Percentiles rank a stretch among this genome's conserved stretches.
Conservation (phyloP, 768 basidiomycete genomes). For the Termitomyces heimii region DNA sequence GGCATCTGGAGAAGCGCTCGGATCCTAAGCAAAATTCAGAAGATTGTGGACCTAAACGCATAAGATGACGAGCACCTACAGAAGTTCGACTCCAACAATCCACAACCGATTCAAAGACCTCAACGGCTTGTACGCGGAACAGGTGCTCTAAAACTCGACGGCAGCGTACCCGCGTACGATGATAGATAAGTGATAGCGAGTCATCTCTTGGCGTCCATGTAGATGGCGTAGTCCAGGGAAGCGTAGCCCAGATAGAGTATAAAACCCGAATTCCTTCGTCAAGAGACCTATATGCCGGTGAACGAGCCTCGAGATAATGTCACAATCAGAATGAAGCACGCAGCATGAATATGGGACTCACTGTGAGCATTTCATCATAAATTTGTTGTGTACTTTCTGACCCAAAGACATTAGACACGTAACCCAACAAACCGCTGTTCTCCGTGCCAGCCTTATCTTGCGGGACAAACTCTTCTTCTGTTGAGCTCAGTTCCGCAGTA, state of each 20-base stretch:
- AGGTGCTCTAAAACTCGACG: constrained; percentile 80
- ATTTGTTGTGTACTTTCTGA: constrained; percentile 48
- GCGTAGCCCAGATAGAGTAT: constrained; percentile 67
- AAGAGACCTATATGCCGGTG: constrained; percentile 71
- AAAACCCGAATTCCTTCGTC: constrained; percentile 79
- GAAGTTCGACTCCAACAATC: constrained; percentile 72
- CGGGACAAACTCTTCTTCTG: constrained; percentile 50
- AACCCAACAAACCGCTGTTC: constrained; percentile 71
- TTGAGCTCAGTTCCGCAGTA: constrained; percentile 37
- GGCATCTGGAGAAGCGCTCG: constrained; percentile 35
- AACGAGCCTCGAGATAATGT: constrained; percentile 43
- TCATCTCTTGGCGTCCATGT: constrained; percentile 56
- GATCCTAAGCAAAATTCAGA: constrained; percentile 23
- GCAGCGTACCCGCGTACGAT: constrained; percentile 61
- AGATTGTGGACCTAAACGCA: neutral
- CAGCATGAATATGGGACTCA: constrained; percentile 24
- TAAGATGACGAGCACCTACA: constrained; percentile 26
- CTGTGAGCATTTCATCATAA: constrained; percentile 53
- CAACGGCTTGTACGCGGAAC: constrained; percentile 72
- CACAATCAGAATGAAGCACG: constrained; percentile 1
- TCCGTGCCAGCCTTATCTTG: constrained; percentile 51
- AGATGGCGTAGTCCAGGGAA: constrained; percentile 42
- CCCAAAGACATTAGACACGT: constrained; percentile 88
- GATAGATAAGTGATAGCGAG: constrained; percentile 60
- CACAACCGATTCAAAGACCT: constrained; percentile 80